Evolutionary conservation across 2,329 filamentous ascomycete species (phyloP), one percentile per base, ranked within the genome.

Genomic region (Pyrenophora graminea): DNA sequence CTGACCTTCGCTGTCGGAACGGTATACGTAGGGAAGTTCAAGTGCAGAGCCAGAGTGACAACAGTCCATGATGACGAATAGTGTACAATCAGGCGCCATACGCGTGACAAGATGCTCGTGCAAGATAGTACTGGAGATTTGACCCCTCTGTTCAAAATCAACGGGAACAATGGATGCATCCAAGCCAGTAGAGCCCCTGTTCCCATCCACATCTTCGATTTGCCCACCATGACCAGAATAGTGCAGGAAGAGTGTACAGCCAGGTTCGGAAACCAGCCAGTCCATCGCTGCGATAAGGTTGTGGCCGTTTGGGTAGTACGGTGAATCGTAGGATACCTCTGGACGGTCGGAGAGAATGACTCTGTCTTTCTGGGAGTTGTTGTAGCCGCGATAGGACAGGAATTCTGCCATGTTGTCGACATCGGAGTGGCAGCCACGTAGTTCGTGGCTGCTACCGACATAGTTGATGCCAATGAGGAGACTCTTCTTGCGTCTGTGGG

Each of bases 201-300:
- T 73, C 3, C 76, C 76, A n/a, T 77, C 74, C 0, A 69, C 65
- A 48, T 80, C 77, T 12, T 65, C 67, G 18, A 82, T 76, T 64
- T 83, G 81, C 36, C 82, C 79, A 45, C 83, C 83, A 54, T 85
- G 83, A 1, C 83, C 83, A 0, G 79, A 82, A 58, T 85, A 85
- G 56, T 83, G 82, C 42, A 85, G 66, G 73, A 83, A 85, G 15
- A 80, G 69, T 7, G 72, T 76, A 48, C 80, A 80, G 8, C 78
- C 77, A 0, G 82, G 79, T 46, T 80, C 76, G 21, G 71, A 76
- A 38, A 84, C 78, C 2, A 85, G 76, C 82, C 83, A 85, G 47
- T 80, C 74, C 68, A 85, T 82, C 3, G 82, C 82, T 2, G 78
- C 78, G 33, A 80, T 63, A 15, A 80, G 73, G 56, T 79, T 79